These are phyloP conservation scores for Neopestalotiopsis sp. DNA, from an alignment of 2,329 filamentous ascomycete genomes.

Conservation along the genomic window DNA sequence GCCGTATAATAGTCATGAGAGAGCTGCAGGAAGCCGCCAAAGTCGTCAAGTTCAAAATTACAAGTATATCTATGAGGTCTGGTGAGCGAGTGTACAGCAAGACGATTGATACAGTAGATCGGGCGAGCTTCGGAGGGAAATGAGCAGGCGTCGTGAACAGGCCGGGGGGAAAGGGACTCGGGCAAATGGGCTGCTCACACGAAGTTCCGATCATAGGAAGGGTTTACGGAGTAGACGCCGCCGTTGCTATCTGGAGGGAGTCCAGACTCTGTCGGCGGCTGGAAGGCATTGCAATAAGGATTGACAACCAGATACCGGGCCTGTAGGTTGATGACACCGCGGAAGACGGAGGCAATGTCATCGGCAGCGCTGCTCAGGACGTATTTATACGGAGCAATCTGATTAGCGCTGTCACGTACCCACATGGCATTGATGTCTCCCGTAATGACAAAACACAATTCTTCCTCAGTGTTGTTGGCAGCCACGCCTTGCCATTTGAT, in stretches of 20 bases:
- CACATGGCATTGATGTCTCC: constrained; percentile 94
- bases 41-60: constrained; percentile 84
- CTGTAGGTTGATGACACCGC: constrained; percentile 79
- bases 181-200: constrained; percentile 53
- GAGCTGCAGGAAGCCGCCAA: constrained; percentile 77
- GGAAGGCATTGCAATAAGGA: constrained; percentile 95
- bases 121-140: no score
- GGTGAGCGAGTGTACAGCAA: background rate
- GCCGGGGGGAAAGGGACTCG: background rate
- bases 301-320: constrained; percentile 70
- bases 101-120: no score
- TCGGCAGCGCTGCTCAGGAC: constrained; percentile 62
- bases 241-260: constrained; percentile 63
- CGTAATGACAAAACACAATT: constrained; percentile 66
- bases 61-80: constrained; percentile 61
- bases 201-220: constrained; percentile 67
- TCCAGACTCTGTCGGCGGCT: constrained; percentile 79
- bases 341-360: constrained; percentile 71
- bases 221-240: constrained; percentile 66
- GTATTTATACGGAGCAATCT: constrained; percentile 76
- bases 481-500: constrained; percentile 71
- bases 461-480: constrained; percentile 63
- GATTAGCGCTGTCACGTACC: constrained; percentile 86
- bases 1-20: constrained; percentile 74
- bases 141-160: background rate